Evolutionary conservation across 495 filamentous ascomycete species (phyloP), one percentile per base, ranked within the genome.

Genomic region (Aspergillus taichungensis): DNA sequence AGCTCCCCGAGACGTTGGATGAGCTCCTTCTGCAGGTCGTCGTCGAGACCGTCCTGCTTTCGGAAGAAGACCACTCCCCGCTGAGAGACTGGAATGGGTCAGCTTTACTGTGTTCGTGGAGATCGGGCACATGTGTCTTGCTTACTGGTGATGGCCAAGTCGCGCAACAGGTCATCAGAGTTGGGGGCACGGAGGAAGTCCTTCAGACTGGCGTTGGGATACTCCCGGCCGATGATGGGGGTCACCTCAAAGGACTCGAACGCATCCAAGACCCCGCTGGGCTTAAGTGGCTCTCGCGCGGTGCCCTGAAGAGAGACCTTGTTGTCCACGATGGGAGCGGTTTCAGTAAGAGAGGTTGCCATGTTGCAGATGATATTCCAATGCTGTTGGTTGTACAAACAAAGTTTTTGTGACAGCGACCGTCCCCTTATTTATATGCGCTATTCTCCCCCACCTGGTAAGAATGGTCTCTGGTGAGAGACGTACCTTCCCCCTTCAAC

Each of bases 11-110:
- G 74, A 2, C 75, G 70, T 42, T 84, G 73, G 3, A 76, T 70
- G 0, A 89, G 73, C 46, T 82, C 74, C 54, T 89, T 89, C 48
- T 85, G 80, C 13, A 79, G 64, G 12, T 82, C 75, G 50, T 84
- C 72, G 51, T 72, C 72, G 6, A 86, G 60, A 42, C 67, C 73
- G 58, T 87, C 76, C 51, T 90, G 86, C 31, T 77, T 73, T 27
- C 85, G 82, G 67, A 92, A 87, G 69, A 88, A 88, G 34, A 90
- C 86, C 0, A 92, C 87, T 3, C 85, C 84, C 0, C 85, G 78
- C 51, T 83, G 79, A 11, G 85, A 90, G 52, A 92, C 85, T 89
- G 30, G 4, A n/a, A 8, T 33, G 1, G 11, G 8, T 12, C 30
- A 8, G 18, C 18, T 45, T 11, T 35, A 8, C 30, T 13, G 36